Percentiles rank a stretch among this genome's conserved stretches.
Conservation (phyloP, 306 rosid species). For the Alnus glutinosa region DNA sequence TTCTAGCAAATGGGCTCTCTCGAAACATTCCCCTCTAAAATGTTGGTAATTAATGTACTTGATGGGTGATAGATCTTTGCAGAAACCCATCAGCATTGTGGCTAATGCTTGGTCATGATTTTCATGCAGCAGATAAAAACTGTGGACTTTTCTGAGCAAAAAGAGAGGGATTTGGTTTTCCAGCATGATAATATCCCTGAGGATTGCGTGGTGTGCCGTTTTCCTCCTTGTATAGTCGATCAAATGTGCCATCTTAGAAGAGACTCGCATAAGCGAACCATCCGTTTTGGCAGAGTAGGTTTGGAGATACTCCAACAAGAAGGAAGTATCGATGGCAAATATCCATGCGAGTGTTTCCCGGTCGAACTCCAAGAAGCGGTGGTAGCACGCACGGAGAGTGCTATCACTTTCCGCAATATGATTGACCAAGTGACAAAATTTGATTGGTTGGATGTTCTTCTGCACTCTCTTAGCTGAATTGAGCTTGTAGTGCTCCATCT, state of each 20-base stretch:
- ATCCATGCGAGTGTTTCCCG: constrained; percentile 3
- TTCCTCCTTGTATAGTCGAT: neutral
- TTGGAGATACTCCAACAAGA: constrained; percentile 13
- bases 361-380: neutral
- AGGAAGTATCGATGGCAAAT: constrained; percentile 10
- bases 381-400: constrained; percentile 1
- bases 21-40: neutral
- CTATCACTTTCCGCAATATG: neutral
- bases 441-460: neutral
- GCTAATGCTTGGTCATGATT: neutral
- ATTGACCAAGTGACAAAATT: neutral
- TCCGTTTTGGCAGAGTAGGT: neutral
- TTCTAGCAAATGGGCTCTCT: constrained; percentile 3
- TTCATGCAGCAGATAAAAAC: neutral
- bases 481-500: constrained; percentile 13
- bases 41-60: neutral
- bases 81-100: neutral
- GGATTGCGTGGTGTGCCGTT: neutral
- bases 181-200: constrained; percentile 13
- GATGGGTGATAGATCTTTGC: neutral
- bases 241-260: neutral
- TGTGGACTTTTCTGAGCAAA: neutral
- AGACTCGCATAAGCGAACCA: neutral
- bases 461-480: neutral
- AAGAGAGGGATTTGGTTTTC: constrained; percentile 20